Percentiles rank a stretch among this genome's conserved stretches.
Conservation (phyloP, 2,329 filamentous ascomycete genomes). For the Penicillium sp. region DNA sequence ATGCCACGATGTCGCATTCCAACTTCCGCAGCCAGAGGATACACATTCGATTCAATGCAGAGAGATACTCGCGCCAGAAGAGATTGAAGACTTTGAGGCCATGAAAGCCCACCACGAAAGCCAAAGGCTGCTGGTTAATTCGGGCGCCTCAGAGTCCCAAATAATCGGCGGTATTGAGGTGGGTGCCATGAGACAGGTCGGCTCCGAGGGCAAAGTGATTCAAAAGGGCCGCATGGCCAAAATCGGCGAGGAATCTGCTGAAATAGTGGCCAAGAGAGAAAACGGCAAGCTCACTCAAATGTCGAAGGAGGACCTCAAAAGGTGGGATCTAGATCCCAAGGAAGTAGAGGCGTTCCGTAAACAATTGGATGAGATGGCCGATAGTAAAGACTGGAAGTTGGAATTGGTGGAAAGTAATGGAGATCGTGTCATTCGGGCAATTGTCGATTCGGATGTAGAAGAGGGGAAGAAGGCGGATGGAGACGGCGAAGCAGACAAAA, state of each 20-base stretch:
- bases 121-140: slow-evolving; percentile 32
- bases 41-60: slow-evolving; percentile 74
- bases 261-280: slow-evolving; percentile 52
- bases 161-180: slow-evolving; percentile 56
- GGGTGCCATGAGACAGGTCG: slow-evolving; percentile 54
- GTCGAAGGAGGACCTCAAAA: slow-evolving; percentile 63
- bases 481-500: background rate
- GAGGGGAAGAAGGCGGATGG: slow-evolving; percentile 25
- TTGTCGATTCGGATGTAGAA: slow-evolving; percentile 59
- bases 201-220: slow-evolving; percentile 53
- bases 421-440: slow-evolving; percentile 64
- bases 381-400: slow-evolving; percentile 72
- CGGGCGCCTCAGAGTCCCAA: slow-evolving; percentile 32
- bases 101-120: slow-evolving; percentile 31
- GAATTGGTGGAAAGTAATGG: slow-evolving; percentile 70
- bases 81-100: slow-evolving; percentile 46
- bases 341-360: slow-evolving; percentile 66
- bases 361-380: slow-evolving; percentile 65
- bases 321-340: slow-evolving; percentile 62
- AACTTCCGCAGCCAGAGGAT: slow-evolving; percentile 71
- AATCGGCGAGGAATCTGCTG: slow-evolving; percentile 46
- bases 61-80: slow-evolving; percentile 61
- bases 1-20: slow-evolving; percentile 81
- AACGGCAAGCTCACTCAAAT: slow-evolving; percentile 60
- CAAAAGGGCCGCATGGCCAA: slow-evolving; percentile 55